Base-by-base conservation (phyloP, 2,329 filamentous ascomycete species). In the Periconia macrospinosa region DNA sequence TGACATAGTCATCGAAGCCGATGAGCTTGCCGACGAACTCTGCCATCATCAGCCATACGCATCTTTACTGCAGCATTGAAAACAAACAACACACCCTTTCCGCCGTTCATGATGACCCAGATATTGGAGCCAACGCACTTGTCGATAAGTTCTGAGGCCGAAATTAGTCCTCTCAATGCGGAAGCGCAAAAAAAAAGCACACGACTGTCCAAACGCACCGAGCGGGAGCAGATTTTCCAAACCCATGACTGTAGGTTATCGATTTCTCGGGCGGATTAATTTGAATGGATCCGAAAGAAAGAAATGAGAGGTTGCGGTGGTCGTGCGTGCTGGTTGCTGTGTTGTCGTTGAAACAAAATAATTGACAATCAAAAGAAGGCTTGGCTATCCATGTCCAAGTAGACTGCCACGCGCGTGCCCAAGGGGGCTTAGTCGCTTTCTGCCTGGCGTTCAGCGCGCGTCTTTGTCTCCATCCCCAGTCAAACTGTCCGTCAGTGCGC, bases 1-100 rank as follows among this genome's bases (percentile, higher is more conserved):
- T 99, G 83, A 99, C 94, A 80, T 97, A 99, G 83, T 99, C 94
- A 74, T 99, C 94, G 69, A 99, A 99, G 2, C 94, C 94, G 51
- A 96, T 85, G 23, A 99, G 83, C 8, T 91, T 97, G 50, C 94
- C 94, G 64, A 90, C 91, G 79, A 99, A 99, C 76, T 99, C 94
- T 97, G 72, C 43, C 23, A 7, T 30, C 30, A 35, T 64, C 47
- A 63, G 57, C 27, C 40, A 13, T 27, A 15, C 6, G 30, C 30
- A 23, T 17, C 13, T 15, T 20, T 7, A 43, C 20, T 33, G 23
- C 15, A 7, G 13, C 13, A 23, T 30, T 17, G 11, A 7, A 5
- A 37, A 6, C 11, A 15, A 19, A 13, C 11, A 40, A 41, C 54
- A 56, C 78, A 96, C 94, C 94, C 81, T 97, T 97, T 73, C 97